Base-by-base conservation (phyloP, 441 rosid species). In the Codiaeum variegatum region DNA sequence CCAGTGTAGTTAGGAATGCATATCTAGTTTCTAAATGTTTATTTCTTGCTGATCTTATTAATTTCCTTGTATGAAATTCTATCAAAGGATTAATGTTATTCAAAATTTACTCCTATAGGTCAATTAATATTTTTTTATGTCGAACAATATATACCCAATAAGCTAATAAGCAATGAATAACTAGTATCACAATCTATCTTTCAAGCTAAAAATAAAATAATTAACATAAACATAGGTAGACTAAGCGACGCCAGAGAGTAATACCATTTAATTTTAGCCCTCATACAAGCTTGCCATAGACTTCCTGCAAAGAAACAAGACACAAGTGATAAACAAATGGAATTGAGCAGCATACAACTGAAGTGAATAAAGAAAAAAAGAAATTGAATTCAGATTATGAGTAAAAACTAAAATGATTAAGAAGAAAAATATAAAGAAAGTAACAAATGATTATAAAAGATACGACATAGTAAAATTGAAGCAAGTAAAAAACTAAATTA, bases 381-480 rank as follows among this genome's bases (percentile, higher is more conserved):
- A 64, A 38, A 26, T 65, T 73, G 44, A 55, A 44, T 28, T 46
- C 24, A 59, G 42, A 67, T 59, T 21, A 47, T 61, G 55, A 34
- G 36, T 8, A 32, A 18, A 38, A 42, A 42, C 2, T 5, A 52
- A 52, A 40, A 47, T 3, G 18, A 58, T 5, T 16, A 23, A 61
- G 7, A 23, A 46, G 60, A 40, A 34, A 52, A 13, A 55, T 12
- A 24, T 26, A 9, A n/a, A 24, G 32, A 23, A 4, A 38, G 2
- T 36, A 26, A 59, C 54, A 72, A 28, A 9, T 29, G 1, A 61
- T 52, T 40, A 32, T 51, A 49, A 65, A n/a, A 29, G 60, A 46
- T 90, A 95, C 98, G 86, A 97, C 98, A 72, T 89, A 95, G 75
- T 91, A n/a, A n/a, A n/a, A n/a, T n/a, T n/a, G n/a, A n/a, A n/a